Evolutionary conservation across 805 yeast genomes (phyloP), one percentile per base, ranked within the genome.

Genomic region (Suhomyces canberraensis): DNA sequence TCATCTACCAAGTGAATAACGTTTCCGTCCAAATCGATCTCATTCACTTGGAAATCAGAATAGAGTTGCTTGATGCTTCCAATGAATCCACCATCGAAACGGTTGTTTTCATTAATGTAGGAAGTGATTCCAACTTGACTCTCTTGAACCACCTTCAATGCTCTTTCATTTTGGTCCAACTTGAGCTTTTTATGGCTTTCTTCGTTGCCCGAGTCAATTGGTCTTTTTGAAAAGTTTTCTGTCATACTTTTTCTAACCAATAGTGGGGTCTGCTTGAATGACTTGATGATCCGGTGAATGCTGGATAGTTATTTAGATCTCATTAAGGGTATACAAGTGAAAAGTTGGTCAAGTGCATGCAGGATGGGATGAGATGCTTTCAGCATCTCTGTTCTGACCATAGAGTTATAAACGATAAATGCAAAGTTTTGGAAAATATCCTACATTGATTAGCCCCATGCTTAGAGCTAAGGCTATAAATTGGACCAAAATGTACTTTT

Each of bases 21-120:
- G 2, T 75, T 61, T 1, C 86, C 95, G 16, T 76, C 63, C 20
- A 62, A 48, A 42, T 72, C 83, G 39, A 93, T 83, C 60, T 93
- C 99, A 60, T 89, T 87, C 30, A 93, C 99, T 54, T 87, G 73
- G 57, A 93, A 93, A 57, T 93, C 99, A 9, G 95, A 82, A 61
- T 89, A 90, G 43, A 96, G 70, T 54, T 86, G 95, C 59, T 93
- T 93, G 50, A 93, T 69, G 11, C 75, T 71, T 2, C 98, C 98
- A 13, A 59, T 57, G 45, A 93, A 87, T 3, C 96, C 95, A 2
- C 52, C 53, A 25, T 54, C 40, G 17, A 39, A 40, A 8, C 69
- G 59, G 17, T 68, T 50, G 4, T 65, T 71, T 2, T 68, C 56
- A 32, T 78, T 76, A 24, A 88, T 61, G 50, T 66, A 90, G 35